These are phyloP conservation scores for Acephala macrosclerotiorum DNA, from an alignment of 2,329 filamentous ascomycete species.

Conservation along the genomic window DNA sequence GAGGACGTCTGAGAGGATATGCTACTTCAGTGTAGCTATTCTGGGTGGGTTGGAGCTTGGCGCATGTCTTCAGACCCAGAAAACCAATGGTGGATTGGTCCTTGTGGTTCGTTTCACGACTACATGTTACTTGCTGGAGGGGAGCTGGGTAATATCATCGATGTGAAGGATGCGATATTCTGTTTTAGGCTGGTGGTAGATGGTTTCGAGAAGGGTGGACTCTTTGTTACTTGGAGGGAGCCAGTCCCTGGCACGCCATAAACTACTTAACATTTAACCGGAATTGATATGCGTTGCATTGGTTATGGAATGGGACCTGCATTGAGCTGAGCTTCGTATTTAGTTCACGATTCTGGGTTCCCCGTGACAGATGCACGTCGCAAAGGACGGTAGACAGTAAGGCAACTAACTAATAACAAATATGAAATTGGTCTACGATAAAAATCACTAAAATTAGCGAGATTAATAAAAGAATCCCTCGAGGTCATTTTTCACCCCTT, in stretches of 20 bases:
- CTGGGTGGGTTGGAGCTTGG: not conserved
- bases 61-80: not conserved
- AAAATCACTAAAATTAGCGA: no score
- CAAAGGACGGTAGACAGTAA: no score
- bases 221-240: not conserved
- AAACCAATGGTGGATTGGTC: not conserved
- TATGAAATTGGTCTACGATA: no score
- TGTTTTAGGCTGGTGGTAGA: not conserved
- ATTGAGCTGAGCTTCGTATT: no score
- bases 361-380: no score
- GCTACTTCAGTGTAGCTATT: not conserved
- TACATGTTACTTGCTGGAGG: not conserved
- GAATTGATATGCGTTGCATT: no score
- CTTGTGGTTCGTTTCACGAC: not conserved
- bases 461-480: no score
- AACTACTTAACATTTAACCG: not conserved
- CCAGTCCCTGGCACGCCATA: not conserved
- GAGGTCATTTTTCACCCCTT: no score
- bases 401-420: no score
- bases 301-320: no score
- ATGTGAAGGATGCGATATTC: not conserved
- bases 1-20: not conserved
- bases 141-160: not conserved
- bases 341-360: no score
- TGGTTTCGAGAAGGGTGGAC: not conserved